Conservation (phyloP, 495 filamentous ascomycete genomes). For the Stereocaulon alpinum region DNA sequence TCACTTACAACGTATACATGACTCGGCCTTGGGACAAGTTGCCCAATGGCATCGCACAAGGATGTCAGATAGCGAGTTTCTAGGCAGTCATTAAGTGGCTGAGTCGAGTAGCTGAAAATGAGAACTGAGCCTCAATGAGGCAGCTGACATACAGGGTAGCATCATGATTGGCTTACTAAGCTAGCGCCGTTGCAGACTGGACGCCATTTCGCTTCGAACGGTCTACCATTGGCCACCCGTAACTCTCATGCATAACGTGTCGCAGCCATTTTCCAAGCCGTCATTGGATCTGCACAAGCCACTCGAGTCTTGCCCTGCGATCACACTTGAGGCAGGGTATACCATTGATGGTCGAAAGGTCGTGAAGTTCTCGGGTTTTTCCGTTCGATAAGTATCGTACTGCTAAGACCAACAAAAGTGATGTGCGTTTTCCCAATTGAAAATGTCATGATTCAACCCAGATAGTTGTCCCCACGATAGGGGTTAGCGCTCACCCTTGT, state of each 20-base stretch:
- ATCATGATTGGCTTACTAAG: not conserved
- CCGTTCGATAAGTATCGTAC: no score
- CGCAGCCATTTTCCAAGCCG: no score
- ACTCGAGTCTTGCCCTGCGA: not conserved
- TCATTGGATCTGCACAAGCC: not conserved
- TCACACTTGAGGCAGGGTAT: no score
- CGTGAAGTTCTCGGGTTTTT: no score
- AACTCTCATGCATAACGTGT: not conserved
- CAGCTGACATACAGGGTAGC: not conserved
- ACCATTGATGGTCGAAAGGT: no score
- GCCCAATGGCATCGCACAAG: no score
- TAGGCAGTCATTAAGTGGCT: not conserved
- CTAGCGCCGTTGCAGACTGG: not conserved
- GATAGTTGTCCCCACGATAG: not conserved
- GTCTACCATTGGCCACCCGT: not conserved
- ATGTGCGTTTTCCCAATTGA: not conserved
- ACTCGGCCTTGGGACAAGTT: no score
- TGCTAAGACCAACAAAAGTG: no score
- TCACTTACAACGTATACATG: no score
- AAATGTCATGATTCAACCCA: not conserved
- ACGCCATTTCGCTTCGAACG: not conserved
- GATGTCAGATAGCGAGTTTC: not conserved
- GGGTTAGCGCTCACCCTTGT: not conserved
- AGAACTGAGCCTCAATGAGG: not conserved
- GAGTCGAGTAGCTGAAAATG: not conserved